phyloP scores from a whole-genome alignment of 202 grass and related monocot species.

The Eragrostis tef region DNA sequence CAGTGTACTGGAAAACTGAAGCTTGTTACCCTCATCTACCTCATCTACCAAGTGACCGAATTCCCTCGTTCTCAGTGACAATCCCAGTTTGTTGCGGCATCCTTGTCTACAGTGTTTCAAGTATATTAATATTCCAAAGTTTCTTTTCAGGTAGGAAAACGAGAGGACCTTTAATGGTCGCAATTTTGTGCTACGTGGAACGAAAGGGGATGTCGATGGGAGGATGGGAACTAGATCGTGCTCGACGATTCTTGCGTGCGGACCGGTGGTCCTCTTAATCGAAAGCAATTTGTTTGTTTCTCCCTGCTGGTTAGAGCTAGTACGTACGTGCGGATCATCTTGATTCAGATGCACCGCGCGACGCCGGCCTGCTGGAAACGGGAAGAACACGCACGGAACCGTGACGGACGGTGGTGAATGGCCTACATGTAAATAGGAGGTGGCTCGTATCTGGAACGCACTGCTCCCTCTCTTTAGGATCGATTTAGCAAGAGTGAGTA shows the following conservation, averaged over 20 bases:
- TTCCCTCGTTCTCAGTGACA: background rate
- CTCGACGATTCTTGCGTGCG: background rate
- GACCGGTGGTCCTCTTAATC: background rate
- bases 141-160: constrained; percentile 46
- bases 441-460: constrained; percentile 20
- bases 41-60: background rate
- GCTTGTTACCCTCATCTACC: background rate
- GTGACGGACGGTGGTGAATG: background rate
- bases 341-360: background rate
- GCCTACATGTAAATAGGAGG: no score
- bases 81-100: constrained; percentile 32
- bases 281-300: constrained; percentile 29
- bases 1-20: no score
- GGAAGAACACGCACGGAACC: background rate
- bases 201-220: background rate
- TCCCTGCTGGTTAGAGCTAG: background rate
- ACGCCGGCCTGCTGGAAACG: background rate
- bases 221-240: constrained; percentile 35
- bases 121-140: background rate
- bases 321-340: background rate
- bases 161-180: constrained; percentile 23
- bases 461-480: background rate
- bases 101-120: constrained; percentile 7
- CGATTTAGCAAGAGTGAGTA: background rate
- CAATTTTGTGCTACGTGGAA: constrained; percentile 1